phyloP scores from a whole-genome alignment of 352 stramenopile species.

The Phytophthora capsici region DNA sequence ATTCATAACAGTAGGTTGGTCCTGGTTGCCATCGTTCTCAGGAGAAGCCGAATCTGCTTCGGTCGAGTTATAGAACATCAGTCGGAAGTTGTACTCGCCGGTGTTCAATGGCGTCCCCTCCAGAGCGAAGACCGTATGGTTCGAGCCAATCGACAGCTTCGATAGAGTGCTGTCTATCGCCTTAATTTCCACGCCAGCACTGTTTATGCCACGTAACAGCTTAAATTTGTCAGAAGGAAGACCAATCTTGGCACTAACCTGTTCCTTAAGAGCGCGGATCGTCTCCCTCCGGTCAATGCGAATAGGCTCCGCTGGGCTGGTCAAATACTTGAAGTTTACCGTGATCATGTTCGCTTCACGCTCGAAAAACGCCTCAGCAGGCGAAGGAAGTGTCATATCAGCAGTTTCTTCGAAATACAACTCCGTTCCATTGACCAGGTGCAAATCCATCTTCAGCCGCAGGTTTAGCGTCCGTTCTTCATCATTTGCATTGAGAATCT shows the following conservation, averaged over 20 bases:
- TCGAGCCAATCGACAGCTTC: slow-evolving; percentile 76
- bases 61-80: slow-evolving; percentile 61
- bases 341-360: slow-evolving; percentile 82
- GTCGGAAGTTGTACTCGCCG: slow-evolving; percentile 80
- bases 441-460: slow-evolving; percentile 65
- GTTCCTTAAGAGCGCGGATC: slow-evolving; percentile 61
- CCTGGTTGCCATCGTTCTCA: slow-evolving; percentile 23
- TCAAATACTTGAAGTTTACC: slow-evolving; percentile 75
- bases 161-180: slow-evolving; percentile 76
- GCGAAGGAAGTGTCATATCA: slow-evolving; percentile 51
- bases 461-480: slow-evolving; percentile 46
- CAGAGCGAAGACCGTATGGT: slow-evolving; percentile 70
- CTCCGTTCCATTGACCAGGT: slow-evolving; percentile 72
- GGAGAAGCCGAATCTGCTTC: slow-evolving; percentile 2
- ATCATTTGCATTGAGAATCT: slow-evolving; percentile 67
- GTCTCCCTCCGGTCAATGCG: slow-evolving; percentile 80
- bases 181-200: slow-evolving; percentile 82
- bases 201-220: slow-evolving; percentile 73
- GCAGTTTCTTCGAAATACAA: slow-evolving; percentile 77
- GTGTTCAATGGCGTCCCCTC: slow-evolving; percentile 70
- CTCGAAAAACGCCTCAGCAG: slow-evolving; percentile 72
- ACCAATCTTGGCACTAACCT: slow-evolving; percentile 55
- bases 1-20: slow-evolving; percentile 30
- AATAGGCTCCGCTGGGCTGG: slow-evolving; percentile 51
- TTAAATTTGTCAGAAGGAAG: slow-evolving; percentile 72